These are phyloP conservation scores for Cnidoscolus chayamansa DNA, from an alignment of 441 rosid species.

Conservation along the genomic window DNA sequence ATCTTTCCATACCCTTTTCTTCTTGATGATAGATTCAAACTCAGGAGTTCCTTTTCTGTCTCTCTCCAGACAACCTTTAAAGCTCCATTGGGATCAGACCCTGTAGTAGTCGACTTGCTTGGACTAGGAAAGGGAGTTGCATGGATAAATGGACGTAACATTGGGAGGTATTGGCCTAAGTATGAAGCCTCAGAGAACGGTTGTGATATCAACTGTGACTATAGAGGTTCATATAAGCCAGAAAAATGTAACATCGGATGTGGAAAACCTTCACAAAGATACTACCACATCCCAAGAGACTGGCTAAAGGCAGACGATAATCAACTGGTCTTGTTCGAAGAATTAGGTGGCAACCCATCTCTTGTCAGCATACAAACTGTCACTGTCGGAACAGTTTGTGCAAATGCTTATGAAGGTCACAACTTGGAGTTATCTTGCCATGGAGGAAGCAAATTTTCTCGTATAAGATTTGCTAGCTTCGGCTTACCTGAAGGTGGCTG, in stretches of 20 bases:
- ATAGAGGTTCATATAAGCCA: constrained; percentile 33
- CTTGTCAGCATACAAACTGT: constrained; percentile 39
- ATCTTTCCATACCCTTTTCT: too few species aligned
- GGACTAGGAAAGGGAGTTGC: constrained; percentile 65
- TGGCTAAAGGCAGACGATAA: constrained; percentile 39
- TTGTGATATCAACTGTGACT: constrained; percentile 41
- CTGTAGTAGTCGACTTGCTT: constrained; percentile 51
- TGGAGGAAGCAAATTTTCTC: constrained; percentile 33
- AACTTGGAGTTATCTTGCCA: constrained; percentile 46
- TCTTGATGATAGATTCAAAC: too few species aligned
- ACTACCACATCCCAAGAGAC: constrained; percentile 66
- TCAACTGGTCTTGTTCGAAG: constrained; percentile 58
- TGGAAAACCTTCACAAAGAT: constrained; percentile 63
- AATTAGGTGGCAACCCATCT: constrained; percentile 60
- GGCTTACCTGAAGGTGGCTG: constrained; percentile 59
- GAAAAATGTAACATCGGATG: constrained; percentile 44
- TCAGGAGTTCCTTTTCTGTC: too few species aligned
- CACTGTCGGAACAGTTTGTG: constrained; percentile 34
- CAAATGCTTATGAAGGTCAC: constrained; percentile 36
- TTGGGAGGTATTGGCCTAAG: constrained; percentile 65
- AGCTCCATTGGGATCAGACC: constrained; percentile 47
- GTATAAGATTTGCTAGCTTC: constrained; percentile 47
- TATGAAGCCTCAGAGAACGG: constrained; percentile 29
- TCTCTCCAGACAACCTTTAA: constrained; percentile 41
- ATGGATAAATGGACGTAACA: constrained; percentile 55